Evolutionary conservation across 1,284 basidiomycete species (phyloP).

Genomic region (Malassezia cuniculi): DNA sequence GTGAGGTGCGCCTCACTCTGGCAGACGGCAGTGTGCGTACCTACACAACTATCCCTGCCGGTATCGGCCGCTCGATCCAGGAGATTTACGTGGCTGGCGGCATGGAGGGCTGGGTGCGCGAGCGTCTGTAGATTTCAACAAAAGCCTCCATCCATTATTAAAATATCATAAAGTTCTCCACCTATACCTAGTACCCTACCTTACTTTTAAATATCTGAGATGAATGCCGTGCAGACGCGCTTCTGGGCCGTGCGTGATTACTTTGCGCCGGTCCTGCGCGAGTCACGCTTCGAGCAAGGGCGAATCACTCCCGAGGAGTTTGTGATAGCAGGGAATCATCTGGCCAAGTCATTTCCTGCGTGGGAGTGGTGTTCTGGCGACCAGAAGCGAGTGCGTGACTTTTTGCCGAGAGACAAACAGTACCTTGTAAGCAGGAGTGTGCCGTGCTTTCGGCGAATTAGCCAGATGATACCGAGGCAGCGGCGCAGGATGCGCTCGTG

Average conservation of each 20-base stretch:
- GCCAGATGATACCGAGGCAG: slow-evolving; percentile 20
- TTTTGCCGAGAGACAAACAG: slow-evolving; percentile 85
- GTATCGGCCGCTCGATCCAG: slow-evolving; percentile 39
- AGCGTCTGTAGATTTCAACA: too few species aligned
- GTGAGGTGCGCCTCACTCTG: slow-evolving; percentile 14
- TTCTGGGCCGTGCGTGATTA: slow-evolving; percentile 93
- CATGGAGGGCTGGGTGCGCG: slow-evolving; percentile 39
- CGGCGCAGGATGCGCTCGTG: slow-evolving; percentile 9
- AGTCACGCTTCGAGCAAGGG: slow-evolving; percentile 97
- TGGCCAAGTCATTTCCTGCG: slow-evolving; percentile 41
- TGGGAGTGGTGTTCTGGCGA: slow-evolving; percentile 49
- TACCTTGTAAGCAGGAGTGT: slow-evolving; percentile 58
- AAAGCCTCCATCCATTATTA: too few species aligned
- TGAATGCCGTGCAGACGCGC: slow-evolving; percentile 52
- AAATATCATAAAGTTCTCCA: too few species aligned
- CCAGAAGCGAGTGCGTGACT: slow-evolving; percentile 68
- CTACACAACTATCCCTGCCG: slow-evolving; percentile 35
- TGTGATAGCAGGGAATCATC: slow-evolving; percentile 40
- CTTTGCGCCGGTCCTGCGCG: slow-evolving; percentile 84
- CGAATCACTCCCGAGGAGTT: slow-evolving; percentile 64
- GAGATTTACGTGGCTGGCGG: slow-evolving; percentile 43
- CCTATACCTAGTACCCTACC: too few species aligned
- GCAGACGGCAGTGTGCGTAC: slow-evolving; percentile 11
- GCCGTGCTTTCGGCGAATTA: slow-evolving; percentile 37
- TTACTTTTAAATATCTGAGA: too few species aligned